Base-by-base conservation (phyloP, 139 green algal species). In the Closterium sp. region DNA sequence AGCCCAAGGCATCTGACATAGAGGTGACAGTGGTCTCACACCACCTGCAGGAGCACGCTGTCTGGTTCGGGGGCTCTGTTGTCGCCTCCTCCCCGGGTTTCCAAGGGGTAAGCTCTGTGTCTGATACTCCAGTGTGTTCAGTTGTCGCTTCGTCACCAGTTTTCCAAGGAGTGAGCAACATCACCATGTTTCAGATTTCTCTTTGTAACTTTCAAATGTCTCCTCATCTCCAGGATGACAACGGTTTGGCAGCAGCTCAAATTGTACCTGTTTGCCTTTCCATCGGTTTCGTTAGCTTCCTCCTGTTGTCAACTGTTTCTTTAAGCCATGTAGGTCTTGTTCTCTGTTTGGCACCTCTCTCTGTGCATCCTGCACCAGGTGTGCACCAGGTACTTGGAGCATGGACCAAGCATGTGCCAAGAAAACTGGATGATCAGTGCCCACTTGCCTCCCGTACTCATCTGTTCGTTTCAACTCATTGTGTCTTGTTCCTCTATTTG, bases 1-100 rank as follows among this genome's bases (percentile, higher is more conserved):
- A 73, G 50, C 50, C 50, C 50, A 73, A 90, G 87, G 31, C 87
- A 32, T 70, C n/a, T 19, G 92, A 27, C 21, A 91, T 96, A 45
- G 94, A 96, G 42, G 94, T 96, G 0, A 90, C 94, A 5, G 97
- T 98, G 73, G 31, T 94, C n/a, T 96, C 85, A 45, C 97, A 98
- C 94, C 86, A 91, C 70, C 96, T 97, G 94, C 96, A 98, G 90
- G 92, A 93, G 38, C 96, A 95, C 88, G 97, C 97, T 13, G 97
- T 97, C 10, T 97, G 96, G 97, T 97, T 98, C 93, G 97, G 97
- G 2, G 97, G 96, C 86, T 96, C 92, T 86, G 91, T 98, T 42
- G 89, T 98, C 84, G 96, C 96, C 24, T 95, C 94, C 32, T 92
- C 95, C 86, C 92, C 95, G 19, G 88, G 87, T 22, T 98, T 98